Evolutionary conservation across 2,329 filamentous ascomycete genomes (phyloP).

Genomic region (Ilyonectria destructans): DNA sequence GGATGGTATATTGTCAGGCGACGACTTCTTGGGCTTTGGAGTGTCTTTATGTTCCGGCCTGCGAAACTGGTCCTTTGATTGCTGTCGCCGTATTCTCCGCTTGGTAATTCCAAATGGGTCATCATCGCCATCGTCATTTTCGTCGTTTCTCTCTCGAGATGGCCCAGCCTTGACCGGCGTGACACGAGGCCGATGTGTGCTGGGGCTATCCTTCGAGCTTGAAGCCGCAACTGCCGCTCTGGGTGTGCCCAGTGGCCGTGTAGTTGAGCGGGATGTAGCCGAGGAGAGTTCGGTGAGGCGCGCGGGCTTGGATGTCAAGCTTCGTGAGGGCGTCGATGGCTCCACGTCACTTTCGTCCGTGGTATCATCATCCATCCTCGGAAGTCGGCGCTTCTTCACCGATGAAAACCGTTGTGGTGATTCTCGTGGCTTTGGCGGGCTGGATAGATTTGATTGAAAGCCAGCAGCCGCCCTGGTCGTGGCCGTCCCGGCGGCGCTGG

Average conservation of each 20-base stretch:
- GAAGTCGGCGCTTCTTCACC: slow-evolving; percentile 36
- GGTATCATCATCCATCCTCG: slow-evolving; percentile 36
- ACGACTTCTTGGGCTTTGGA: slow-evolving; percentile 37
- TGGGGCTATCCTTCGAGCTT: slow-evolving; percentile 21
- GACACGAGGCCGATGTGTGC: slow-evolving; percentile 22
- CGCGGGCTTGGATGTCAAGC: slow-evolving; percentile 21
- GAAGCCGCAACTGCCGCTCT: slow-evolving; percentile 23
- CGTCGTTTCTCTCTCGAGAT: slow-evolving; percentile 25
- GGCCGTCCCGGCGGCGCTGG: slow-evolving; percentile 37
- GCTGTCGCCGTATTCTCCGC: slow-evolving; percentile 51
- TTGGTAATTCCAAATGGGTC: slow-evolving; percentile 56
- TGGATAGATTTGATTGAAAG: slow-evolving; percentile 42
- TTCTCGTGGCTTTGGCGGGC: slow-evolving; percentile 30
- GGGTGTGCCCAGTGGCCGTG: slow-evolving; percentile 39
- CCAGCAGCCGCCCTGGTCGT: slow-evolving; percentile 50
- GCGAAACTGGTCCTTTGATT: slow-evolving; percentile 51
- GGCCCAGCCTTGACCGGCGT: slow-evolving; percentile 22
- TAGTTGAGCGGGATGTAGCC: slow-evolving; percentile 30
- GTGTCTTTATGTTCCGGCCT: slow-evolving; percentile 36
- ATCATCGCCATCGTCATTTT: slow-evolving; percentile 50
- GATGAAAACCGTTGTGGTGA: slow-evolving; percentile 6
- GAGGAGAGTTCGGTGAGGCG: slow-evolving; percentile 25
- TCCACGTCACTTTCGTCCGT: slow-evolving; percentile 38
- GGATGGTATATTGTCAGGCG: slow-evolving; percentile 56
- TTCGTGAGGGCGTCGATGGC: slow-evolving; percentile 38